Evolutionary conservation across 768 basidiomycete genomes (phyloP).

Genomic region (Tephrocybe sp.): DNA sequence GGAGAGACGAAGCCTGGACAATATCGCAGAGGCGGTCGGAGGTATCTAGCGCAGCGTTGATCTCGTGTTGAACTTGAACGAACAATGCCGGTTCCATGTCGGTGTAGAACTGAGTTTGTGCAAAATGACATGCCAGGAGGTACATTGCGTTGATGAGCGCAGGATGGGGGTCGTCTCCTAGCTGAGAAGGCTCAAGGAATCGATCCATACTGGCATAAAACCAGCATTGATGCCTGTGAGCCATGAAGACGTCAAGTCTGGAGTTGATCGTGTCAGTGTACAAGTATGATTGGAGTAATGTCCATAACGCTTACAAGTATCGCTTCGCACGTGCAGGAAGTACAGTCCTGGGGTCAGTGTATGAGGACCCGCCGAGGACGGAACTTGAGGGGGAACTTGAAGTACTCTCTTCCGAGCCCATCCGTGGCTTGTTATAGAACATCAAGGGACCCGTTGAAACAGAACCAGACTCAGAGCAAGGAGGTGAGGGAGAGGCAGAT

Average conservation of each 20-base stretch:
- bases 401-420: background rate
- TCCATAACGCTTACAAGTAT: conserved; percentile 30
- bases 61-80: conserved; percentile 45
- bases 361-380: conserved; percentile 11
- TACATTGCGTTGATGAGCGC: conserved; percentile 62
- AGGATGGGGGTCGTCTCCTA: conserved; percentile 43
- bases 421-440: background rate
- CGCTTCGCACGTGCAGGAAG: conserved; percentile 34
- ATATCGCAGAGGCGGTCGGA: conserved; percentile 56
- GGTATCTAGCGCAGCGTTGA: conserved; percentile 50
- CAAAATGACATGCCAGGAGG: conserved; percentile 57
- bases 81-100: conserved; percentile 48
- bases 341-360: conserved; percentile 25
- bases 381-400: conserved; percentile 17
- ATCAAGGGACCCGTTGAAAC: background rate
- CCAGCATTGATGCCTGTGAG: conserved; percentile 56
- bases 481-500: conserved; percentile 9
- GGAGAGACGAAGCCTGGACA: conserved; percentile 57
- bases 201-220: conserved; percentile 49
- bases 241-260: conserved; percentile 55
- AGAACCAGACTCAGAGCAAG: conserved; percentile 11
- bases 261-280: background rate
- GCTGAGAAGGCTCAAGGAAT: conserved; percentile 31
- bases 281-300: background rate
- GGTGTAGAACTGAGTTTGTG: conserved; percentile 36